Evolutionary conservation across 768 basidiomycete genomes (phyloP), one percentile per base, ranked within the genome.

Genomic region (Leccinum obscurum): DNA sequence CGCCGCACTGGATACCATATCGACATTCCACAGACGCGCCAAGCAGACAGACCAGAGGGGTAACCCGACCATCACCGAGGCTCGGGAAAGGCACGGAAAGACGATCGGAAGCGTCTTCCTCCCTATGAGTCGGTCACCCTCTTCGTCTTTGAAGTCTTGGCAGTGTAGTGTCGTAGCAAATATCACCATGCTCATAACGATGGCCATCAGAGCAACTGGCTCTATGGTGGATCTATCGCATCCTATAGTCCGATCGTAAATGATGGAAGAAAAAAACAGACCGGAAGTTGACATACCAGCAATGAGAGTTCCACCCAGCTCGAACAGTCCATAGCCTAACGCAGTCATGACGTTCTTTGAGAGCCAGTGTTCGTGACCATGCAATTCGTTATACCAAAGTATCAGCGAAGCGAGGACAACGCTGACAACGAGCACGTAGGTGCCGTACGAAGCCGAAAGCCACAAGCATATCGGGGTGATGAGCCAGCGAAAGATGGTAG

Each of bases 71-170:
- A 74, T 64, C 17, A 66, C 69, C 15, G 71, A 69, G 1, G 54
- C 14, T 20, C 72, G 69, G 7, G 71, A 69, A 15, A 69, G 62
- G 11, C 52, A 65, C 17, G 82, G 81, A 17, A 76, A 72, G 13
- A 74, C 73, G 59, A 83, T 79, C 3, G 82, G 81, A 1, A 83
- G 59, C 0, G 81, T 83, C 9, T 68, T 62, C 28, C 81, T 70
- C 4, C 78, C 78, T 11, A 72, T 68, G 13, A 70, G 59, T 1
- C 66, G 62, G 54, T 82, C 82, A 9, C 81, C 81, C 17, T 77
- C 75, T 37, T 75, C 66, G 52, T 83, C 82, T 52, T 77, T 72
- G 58, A 75, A 77, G 52, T 76, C 75, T 52, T 75, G 70, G 35
- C 69, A 68, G 30, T 72, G 66, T 11, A 77, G 69, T 1, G 78